Base-by-base conservation (phyloP, 805 yeast species). In the Tetrapisispora taiwanensis region DNA sequence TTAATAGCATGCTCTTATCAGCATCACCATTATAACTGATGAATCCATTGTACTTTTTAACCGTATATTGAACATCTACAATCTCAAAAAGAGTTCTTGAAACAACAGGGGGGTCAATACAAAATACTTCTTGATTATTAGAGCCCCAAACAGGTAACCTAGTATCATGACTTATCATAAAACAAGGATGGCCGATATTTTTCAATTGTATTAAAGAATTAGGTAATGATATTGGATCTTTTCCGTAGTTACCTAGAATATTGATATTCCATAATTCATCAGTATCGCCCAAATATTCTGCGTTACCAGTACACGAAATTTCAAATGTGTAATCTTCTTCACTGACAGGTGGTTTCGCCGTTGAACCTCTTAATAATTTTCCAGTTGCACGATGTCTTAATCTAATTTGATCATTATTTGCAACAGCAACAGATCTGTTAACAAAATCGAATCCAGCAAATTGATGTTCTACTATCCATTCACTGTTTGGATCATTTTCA, bases 311-410 rank as follows among this genome's bases (percentile, higher is more conserved):
- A 50, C 86, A 78, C 24, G 85, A 74, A 1, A 88, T 95, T 62
- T 88, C 95, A 50, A 74, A 75, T 57, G 88, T 81, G 63, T 90
- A 89, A 45, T 92, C 97, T 56, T 86, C 92, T 58, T 86, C 95
- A 9, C 90, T 76, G 24, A 88, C 76, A 9, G 95, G 96, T 3
- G 97, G 96, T 48, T 89, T 77, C 41, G 74, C 68, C 1, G 61
- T 50, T 48, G 84, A 78, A 19, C 87, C 83, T 50, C 79, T 79
- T 42, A 92, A 64, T 38, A 84, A 76, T 49, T 78, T 77, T 14
- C 80, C 75, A 0, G 97, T 83, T 1, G 54, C 48, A 46, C 71
- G 70, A 60, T 92, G 97, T 67, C 75, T 77, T n/a, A 92, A 60
- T 46, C 82, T 71, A 18, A 90, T 66, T 13, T 69, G 58, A 45